Base-by-base conservation (phyloP, 768 basidiomycete species). In the Hygrocybe punicea region DNA sequence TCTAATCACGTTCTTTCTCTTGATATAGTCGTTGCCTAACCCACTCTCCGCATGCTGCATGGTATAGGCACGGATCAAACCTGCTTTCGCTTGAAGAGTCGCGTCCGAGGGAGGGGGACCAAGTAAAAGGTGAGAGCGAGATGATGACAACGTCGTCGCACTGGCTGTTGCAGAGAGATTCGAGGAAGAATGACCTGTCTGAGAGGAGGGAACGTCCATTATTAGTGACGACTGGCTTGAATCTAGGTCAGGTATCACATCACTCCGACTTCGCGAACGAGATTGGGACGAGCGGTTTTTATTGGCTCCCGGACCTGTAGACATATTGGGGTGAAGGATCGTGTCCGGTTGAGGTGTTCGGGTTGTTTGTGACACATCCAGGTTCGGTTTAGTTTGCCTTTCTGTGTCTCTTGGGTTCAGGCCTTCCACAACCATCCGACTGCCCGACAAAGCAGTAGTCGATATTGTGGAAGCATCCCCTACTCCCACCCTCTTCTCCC, bases 1-100 rank as follows among this genome's bases (percentile, higher is more conserved):
- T 19, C 97, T 81, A 34, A 98, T 93, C 45, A 98, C 96, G 69
- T 98, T 91, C 76, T 84, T 88, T 60, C 94, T 78, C 80, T 98
- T 98, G 61, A 84, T 36, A 72, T 99, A 99, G 70, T 99, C 97
- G 58, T 91, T 93, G 33, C 93, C 97, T 36, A 99, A 70, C 19
- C 97, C 97, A 58, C 91, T 93, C 77, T 98, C 95, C 6, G 93
- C 93, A 62, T 89, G 72, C 69, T 96, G 93, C 70, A 98, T 76
- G 19, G 90, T 85, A 67, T 97, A 98, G 52, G 78, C 73, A 49
- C 79, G 81, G 51, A 95, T 68, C 50, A 94, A 67, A 63, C 87
- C 73, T 8, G 81, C 34, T 11, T 23, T n/a, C 23, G n/a, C 17
- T 52, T 21, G 3, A 35, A 13, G 16, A 39, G 35, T 4, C 3